Evolutionary conservation across 129 eudicot genomes (phyloP), one percentile per base, ranked within the genome.

Genomic region (Flaveria ramosissima): DNA sequence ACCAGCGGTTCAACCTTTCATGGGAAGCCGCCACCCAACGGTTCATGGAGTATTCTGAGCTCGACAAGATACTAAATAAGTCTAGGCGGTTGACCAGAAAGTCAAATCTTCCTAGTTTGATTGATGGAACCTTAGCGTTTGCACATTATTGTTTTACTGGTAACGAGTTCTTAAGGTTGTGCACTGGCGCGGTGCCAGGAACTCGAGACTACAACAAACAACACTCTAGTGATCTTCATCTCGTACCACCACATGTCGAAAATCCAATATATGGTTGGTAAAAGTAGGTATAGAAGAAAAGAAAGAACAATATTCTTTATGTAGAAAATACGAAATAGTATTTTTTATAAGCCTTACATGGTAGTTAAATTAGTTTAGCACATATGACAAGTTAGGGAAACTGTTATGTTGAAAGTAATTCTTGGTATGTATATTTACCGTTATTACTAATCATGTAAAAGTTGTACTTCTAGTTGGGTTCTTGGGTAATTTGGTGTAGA

Each of bases 21-120:
- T 94, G 99, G 99, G 99, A 94, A 81, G 97, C 99, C 2, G 99
- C 99, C 13, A 94, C 97, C 8, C 89, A 87, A 77, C 84, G 99
- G 72, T 94, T 94, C 71, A 89, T 89, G 92, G 89, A 94, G 77
- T 87, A 84, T 72, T 94, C 99, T 1, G 99, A 94, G 21, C 93
- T 94, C 21, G 87, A 88, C 46, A 86, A 82, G 74, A 72, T 94
- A 32, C 68, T 94, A 48, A 81, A 68, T 6, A 1, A 65, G 47
- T 13, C 70, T n/a, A 65, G 24, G 14, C 23, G 48, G 26, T 65
- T 36, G 48, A 63, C 68, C 46, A 68, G 42, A 16, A 91, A 85
- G 83, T 91, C 97, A 10, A 81, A 75, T 47, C 87, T 86, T 74
- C 94, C 97, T 0, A 88, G 86, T 76, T 47, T 94, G 80, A 85